Base-by-base conservation (phyloP, 768 basidiomycete species). In the Tylopilus plumbeoviolaceoides region DNA sequence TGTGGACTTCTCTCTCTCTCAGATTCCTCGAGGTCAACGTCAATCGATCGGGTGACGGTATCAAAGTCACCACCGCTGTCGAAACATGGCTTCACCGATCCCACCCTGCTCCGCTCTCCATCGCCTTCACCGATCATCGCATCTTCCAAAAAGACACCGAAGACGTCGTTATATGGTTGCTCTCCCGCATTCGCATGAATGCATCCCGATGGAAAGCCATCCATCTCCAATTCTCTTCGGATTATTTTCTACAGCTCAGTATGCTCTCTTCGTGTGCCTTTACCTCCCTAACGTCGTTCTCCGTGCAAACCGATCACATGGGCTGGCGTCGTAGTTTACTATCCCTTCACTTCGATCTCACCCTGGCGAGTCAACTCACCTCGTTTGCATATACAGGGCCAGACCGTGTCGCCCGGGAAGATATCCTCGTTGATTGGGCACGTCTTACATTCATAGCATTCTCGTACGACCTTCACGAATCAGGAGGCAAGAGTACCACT, bases 1-100 rank as follows among this genome's bases (percentile, higher is more conserved):
- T 69, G 15, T 69, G 68, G 68, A 55, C 60, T 1, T 60, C 60
- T 20, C 50, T 69, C 27, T 61, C 60, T 12, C 25, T 70, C 3
- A 55, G 28, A 39, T 59, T 67, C 45, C 51, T 63, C 5, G 65
- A 67, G 20, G 59, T 59, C 7, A 9, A 57, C 10, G 43, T 59
- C 27, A 49, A 67, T 35, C 65, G 63, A 25, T 57, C 59, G 21
- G 53, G 49, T 20, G 63, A 67, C 45, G 42, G 51, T 5, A 9
- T 53, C 28, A 56, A 39, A 30, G 55, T 66, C 9, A 31, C 53
- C 40, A 21, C 43, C 17, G 55, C 55, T 3, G 48, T 65, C 15
- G 57, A 59, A 27, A 66, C 58, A n/a, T 66, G 63, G 63, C 53
- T 66, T 27, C 47, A 28, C 6, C 54, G 58, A 23, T 66, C 65